phyloP scores from a whole-genome alignment of 108 stramenopile genomes.

The Fragilariopsis cylindrus region DNA sequence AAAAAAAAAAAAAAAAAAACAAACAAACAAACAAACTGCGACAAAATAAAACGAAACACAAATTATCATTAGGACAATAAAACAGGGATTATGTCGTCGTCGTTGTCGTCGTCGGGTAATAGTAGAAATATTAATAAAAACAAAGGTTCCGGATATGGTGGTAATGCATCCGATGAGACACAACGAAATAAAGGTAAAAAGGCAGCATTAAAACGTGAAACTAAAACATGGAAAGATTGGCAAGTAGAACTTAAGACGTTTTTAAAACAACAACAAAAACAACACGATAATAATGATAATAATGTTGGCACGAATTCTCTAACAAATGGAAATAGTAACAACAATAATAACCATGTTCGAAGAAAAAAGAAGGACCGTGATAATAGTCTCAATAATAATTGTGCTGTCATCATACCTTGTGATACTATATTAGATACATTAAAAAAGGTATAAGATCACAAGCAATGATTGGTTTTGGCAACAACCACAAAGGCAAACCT shows the following conservation, averaged over 20 bases:
- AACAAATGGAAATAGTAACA: too few species aligned
- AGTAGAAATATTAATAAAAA: background rate
- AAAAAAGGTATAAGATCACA: constrained; percentile 16
- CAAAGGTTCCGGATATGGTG: constrained; percentile 13
- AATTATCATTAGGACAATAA: too few species aligned
- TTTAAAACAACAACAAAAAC: background rate
- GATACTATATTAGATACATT: background rate
- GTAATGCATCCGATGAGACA: background rate
- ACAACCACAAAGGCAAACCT: background rate
- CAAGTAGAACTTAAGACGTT: constrained; percentile 5
- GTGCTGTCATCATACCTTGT: too few species aligned
- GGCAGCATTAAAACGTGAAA: constrained; percentile 2
- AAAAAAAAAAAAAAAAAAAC: too few species aligned
- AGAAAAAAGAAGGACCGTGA: too few species aligned
- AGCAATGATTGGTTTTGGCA: constrained; percentile 15
- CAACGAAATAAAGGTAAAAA: constrained; percentile 1
- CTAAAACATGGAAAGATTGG: constrained; percentile 5
- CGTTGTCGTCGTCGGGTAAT: too few species aligned
- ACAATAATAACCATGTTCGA: too few species aligned
- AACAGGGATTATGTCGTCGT: too few species aligned
- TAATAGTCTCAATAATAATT: too few species aligned
- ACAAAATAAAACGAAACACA: too few species aligned
- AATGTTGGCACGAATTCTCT: background rate
- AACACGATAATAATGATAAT: background rate
- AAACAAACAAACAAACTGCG: too few species aligned